Percentiles rank a stretch among this genome's conserved stretches.
Conservation (phyloP, 352 stramenopile genomes). For the Phytophthora hybrid region DNA sequence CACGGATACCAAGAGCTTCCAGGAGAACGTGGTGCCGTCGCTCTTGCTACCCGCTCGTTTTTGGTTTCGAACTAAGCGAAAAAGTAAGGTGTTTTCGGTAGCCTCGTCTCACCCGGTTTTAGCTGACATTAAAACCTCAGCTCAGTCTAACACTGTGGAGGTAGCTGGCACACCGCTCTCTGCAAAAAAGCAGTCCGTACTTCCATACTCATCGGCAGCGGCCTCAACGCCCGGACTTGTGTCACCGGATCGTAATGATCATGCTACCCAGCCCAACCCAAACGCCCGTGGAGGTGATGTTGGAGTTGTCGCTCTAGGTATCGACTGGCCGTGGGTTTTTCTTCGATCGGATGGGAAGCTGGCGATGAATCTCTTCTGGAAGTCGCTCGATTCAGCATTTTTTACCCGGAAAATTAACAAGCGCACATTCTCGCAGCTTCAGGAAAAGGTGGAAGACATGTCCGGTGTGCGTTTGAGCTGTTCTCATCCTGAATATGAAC, state of each 20-base stretch:
- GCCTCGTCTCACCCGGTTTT: neutral
- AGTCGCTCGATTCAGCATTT: slow-evolving; percentile 72
- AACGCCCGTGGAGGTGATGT: slow-evolving; percentile 9
- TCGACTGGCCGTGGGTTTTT: slow-evolving; percentile 85
- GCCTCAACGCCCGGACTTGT: neutral
- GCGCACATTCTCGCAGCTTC: slow-evolving; percentile 41
- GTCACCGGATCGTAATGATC: neutral
- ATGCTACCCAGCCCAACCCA: neutral
- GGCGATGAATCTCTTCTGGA: slow-evolving; percentile 88
- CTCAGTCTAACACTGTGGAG: neutral
- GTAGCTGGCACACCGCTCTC: neutral
- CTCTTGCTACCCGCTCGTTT: slow-evolving; percentile 54
- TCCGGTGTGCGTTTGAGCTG: slow-evolving; percentile 45
- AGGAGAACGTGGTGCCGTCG: slow-evolving; percentile 49
- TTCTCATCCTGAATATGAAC: slow-evolving; percentile 44
- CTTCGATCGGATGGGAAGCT: slow-evolving; percentile 85
- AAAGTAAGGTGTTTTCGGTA: slow-evolving; percentile 15
- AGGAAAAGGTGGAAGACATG: slow-evolving; percentile 45
- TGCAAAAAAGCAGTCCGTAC: neutral
- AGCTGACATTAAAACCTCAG: neutral
- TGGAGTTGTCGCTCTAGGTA: slow-evolving; percentile 35
- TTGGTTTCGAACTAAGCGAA: slow-evolving; percentile 66
- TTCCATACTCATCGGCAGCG: neutral
- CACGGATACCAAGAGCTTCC: slow-evolving; percentile 27
- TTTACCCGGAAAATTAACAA: slow-evolving; percentile 63